A percentile compares a stretch with the other conserved stretches of the same genome.
phyloP scores from a whole-genome alignment of 108 stramenopile species.

The Cyclotella choctawhatcheeana region DNA sequence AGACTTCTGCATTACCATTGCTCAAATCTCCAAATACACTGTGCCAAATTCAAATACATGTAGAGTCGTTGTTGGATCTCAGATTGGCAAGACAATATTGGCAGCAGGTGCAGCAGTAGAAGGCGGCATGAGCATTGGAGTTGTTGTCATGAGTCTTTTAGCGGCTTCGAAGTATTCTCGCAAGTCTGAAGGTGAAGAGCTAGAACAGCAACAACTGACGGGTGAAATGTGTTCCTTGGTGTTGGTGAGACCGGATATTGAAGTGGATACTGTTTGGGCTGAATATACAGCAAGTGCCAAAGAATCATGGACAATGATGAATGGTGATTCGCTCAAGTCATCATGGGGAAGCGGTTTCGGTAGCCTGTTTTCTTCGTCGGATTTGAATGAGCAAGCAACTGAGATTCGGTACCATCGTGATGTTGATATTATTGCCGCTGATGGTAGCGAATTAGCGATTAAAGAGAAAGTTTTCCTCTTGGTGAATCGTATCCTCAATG shows the following conservation, averaged over 20 bases:
- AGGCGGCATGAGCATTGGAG: constrained; percentile 67
- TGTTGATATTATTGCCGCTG: constrained; percentile 74
- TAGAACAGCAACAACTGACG: constrained; percentile 64
- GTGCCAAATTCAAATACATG: no score
- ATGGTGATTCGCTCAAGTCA: constrained; percentile 27
- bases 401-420: constrained; percentile 71
- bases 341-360: constrained; percentile 34
- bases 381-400: constrained; percentile 27
- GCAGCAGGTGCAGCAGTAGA: constrained; percentile 63
- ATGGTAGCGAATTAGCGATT: constrained; percentile 74
- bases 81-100: constrained; percentile 56
- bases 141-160: constrained; percentile 68
- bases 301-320: constrained; percentile 36
- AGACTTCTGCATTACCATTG: background rate
- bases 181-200: constrained; percentile 54
- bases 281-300: constrained; percentile 57
- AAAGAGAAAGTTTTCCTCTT: constrained; percentile 80
- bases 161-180: constrained; percentile 63
- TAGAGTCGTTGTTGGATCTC: constrained; percentile 33
- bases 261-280: constrained; percentile 75
- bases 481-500: constrained; percentile 76
- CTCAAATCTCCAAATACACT: background rate
- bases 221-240: constrained; percentile 50
- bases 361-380: constrained; percentile 28
- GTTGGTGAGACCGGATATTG: constrained; percentile 77